Evolutionary conservation across 371 early-diverging fungal genomes (phyloP), one percentile per base, ranked within the genome.

Genomic region (Rhizopus sp.): DNA sequence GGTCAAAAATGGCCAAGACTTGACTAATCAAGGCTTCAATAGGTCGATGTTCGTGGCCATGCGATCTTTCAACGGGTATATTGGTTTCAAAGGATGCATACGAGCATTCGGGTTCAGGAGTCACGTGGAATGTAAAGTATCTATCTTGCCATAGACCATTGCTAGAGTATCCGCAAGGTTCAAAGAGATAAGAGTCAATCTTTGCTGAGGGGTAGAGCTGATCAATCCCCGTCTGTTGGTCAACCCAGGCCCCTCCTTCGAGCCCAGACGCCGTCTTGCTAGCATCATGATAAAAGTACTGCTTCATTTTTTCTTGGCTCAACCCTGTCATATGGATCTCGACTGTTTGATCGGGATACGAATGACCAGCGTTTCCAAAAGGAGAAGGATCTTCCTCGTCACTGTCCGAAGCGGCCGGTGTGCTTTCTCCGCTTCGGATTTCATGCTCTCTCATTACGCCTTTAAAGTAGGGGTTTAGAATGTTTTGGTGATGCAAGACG

Each of bases 81-180:
- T 92, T 94, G 48, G 94, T 92, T 76, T 97, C 97, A 69, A 97
- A 95, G 40, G 93, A 92, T 37, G 97, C 97, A 66, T 96, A 97
- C n/a, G 96, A 95, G 86, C 94, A 97, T 60, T 83, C 77, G 17
- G 83, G 87, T 73, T 97, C 97, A n/a, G 97, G 97, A n/a, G 97
- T 97, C n/a, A 97, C 96, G 64, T 97, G 97, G 70, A 95, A 89
- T n/a, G 92, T 95, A 69, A 84, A 96, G 74, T 96, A 97, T 59
- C 89, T 83, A 39, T 83, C 88, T 10, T 79, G 73, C 58, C 81
- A 83, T n/a, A 96, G 70, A 4, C 91, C 95, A 66, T 97, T 96
- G 64, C 91, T 82, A 12, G 95, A 95, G 68, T 93, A 96, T 6
- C 97, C 96, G 68, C 96, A 96, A 4, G 97, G 97, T 44, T 89